phyloP scores from a whole-genome alignment of 179 eudicot species.

The Silene coronaria region DNA sequence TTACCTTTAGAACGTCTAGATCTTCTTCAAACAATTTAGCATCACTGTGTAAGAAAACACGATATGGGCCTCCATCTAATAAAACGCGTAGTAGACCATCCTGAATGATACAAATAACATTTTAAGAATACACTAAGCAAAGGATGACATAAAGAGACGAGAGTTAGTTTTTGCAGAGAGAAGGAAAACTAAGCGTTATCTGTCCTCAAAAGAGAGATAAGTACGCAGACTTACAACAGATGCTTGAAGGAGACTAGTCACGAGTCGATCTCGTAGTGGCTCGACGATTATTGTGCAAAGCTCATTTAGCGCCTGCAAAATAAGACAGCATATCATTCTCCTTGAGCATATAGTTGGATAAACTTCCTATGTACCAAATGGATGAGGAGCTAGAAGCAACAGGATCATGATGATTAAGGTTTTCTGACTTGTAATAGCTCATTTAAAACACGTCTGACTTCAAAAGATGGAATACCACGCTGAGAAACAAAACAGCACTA shows the following conservation, averaged over 20 bases:
- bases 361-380: background rate
- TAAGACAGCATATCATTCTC: constrained; percentile 11
- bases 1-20: constrained; percentile 83
- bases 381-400: background rate
- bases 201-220: background rate
- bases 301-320: constrained; percentile 74
- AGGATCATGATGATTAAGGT: background rate
- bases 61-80: constrained; percentile 92
- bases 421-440: background rate
- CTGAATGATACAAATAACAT: constrained; percentile 33
- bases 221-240: constrained; percentile 53
- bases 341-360: background rate
- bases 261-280: constrained; percentile 90
- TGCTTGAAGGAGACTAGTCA: constrained; percentile 95
- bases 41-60: constrained; percentile 65
- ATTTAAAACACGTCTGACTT: background rate
- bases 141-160: background rate
- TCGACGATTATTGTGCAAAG: constrained; percentile 74
- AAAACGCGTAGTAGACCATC: constrained; percentile 87
- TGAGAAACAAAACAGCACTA: background rate
- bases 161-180: background rate
- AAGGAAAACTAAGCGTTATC: background rate
- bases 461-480: background rate
- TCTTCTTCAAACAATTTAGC: constrained; percentile 88
- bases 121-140: background rate